These are phyloP conservation scores for Urochloa ruziziensis DNA, from an alignment of 176 grass and related monocot species.

Conservation along the genomic window DNA sequence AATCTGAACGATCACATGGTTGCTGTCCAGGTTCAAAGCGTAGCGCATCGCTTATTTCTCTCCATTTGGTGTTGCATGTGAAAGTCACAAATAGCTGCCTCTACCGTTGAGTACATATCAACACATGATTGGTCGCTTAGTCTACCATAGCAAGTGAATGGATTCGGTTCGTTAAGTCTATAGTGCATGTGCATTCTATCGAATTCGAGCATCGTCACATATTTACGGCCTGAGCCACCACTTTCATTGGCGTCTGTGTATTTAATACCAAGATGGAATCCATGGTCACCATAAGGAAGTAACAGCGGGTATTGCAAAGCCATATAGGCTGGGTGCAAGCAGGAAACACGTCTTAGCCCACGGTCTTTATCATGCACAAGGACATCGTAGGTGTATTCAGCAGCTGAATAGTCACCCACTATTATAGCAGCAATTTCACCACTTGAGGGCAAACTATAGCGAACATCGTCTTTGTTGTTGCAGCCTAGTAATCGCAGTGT, in stretches of 20 bases:
- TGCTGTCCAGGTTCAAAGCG: not conserved
- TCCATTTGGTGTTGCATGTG: conserved; percentile 24
- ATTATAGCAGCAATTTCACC: not conserved
- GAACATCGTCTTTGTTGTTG: not conserved
- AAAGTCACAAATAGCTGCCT: not conserved
- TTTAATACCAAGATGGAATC: not conserved
- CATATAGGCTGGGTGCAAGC: not conserved
- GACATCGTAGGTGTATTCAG: not conserved
- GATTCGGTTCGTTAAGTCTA: not conserved
- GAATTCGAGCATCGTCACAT: not conserved
- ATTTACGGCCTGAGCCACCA: not conserved
- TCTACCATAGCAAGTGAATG: not conserved
- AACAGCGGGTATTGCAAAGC: not conserved
- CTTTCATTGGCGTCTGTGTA: not conserved
- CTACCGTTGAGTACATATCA: not conserved
- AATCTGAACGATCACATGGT: not conserved
- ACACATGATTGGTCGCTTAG: not conserved
- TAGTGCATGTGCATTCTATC: not conserved
- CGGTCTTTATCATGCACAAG: not conserved
- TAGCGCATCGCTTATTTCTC: not conserved
- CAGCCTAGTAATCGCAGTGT: not conserved
- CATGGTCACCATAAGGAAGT: not conserved
- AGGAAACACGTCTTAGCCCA: not conserved
- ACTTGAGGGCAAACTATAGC: not conserved
- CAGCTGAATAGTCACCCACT: not conserved